Base-by-base conservation (phyloP, 257 asterid genomes). In the Buddleja alternifolia region DNA sequence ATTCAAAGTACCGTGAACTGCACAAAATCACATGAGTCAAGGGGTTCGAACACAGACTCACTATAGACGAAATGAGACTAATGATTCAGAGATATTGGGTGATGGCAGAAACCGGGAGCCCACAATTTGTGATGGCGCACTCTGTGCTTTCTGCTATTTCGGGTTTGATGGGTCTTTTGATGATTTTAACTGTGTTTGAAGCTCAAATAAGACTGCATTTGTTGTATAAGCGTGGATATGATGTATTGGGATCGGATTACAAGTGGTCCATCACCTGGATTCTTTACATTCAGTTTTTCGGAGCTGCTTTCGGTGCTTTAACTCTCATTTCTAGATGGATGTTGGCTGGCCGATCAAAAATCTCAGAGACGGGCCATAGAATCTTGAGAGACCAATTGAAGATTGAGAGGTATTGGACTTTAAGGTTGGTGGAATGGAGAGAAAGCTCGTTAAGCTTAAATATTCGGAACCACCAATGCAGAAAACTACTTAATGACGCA, bases 391-490 rank as follows among this genome's bases (percentile, higher is more conserved):
- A 54, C 2, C 63, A 66, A 29, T 21, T 68, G 37, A 45, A 39
- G 62, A 67, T 74, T 0, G 81, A 81, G 51, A 2, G 25, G 4
- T 69, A 78, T 57, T 78, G 83, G 84, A 78, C 55, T 1, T 53
- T 37, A 21, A 65, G 61, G 73, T 58, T 81, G 70, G 54, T 71
- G 53, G 71, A 76, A 17, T 81, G 83, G 89, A 84, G 76, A 62
- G 80, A 81, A 7, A 76, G 72, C 17, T 67, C 76, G 21, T 25
- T 72, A 17, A 48, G 61, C 50, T 54, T 61, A 65, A 63, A 48
- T 20, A 61, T 76, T 36, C 23, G 69, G 17, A 55, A 61, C 60
- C 51, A 60, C 56, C 68, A 54, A 34, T 67, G 69, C 60, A 61
- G 61, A 37, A 68, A 68, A 3, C 45, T 40, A n/a, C 56, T 80